Base-by-base conservation (phyloP, 2,329 filamentous ascomycete species). In the Colletotrichum eremochloae region DNA sequence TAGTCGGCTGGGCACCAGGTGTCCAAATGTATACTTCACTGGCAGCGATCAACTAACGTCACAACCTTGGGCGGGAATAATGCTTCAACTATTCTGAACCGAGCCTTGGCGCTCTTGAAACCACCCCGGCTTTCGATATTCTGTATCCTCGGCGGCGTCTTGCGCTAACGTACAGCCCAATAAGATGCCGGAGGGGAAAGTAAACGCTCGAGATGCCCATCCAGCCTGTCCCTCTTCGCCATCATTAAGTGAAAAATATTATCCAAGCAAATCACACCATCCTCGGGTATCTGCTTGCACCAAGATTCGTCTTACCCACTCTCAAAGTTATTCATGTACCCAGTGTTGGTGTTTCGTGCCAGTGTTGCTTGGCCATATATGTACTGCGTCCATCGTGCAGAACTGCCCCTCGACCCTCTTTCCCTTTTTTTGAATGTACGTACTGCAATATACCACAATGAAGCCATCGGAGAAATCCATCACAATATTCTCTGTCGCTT, bases 201-300 rank as follows among this genome's bases (percentile, higher is more conserved):
- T 44, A 66, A 68, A 68, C 68, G 64, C 68, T 72, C 55, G 56
- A 63, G 68, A 64, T 56, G 71, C 71, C 71, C 66, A 42, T 64
- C 68, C 63, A 62, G 50, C 29, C 29, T 73, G 53, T 67, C 24
- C 68, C 40, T 64, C 48, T 31, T 67, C 53, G 53, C 56, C 57
- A n/a, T 48, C 66, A 64, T 65, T 65, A 69, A n/a, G 70, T 57
- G 53, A 56, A 62, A 65, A 70, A 38, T 46, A 68, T 65, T 72
- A 72, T 72, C 70, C 70, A 72, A 72, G 70, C 67, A 53, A 64
- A 62, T 42, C 70, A 20, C 66, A 58, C 70, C 70, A 70, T 72
- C 66, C 70, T 69, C 55, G 70, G 70, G 67, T 72, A 72, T 72
- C 60, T 65, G 46, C 70, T 55, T 61, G 40, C 48, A 55, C 67